Evolutionary conservation across 805 yeast genomes (phyloP).

Genomic region (Barnettozyma siamensis): DNA sequence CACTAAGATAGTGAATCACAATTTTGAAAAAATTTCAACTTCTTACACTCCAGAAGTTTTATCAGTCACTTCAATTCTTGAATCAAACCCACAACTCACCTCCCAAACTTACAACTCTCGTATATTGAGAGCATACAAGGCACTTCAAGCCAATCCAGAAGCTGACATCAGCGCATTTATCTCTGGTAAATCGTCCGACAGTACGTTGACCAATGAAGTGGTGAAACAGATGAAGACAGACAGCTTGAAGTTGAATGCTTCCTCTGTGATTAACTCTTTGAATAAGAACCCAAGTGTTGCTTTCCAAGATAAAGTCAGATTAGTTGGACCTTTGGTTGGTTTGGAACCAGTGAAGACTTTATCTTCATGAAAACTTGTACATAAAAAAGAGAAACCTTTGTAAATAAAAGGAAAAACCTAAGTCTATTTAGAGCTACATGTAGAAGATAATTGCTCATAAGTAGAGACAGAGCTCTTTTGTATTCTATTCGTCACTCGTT

Average conservation of each 20-base stretch:
- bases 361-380: slow-evolving; percentile 2
- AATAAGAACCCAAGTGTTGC: slow-evolving; percentile 21
- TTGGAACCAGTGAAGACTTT: slow-evolving; percentile 23
- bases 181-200: slow-evolving; percentile 13
- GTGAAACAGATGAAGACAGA: slow-evolving; percentile 14
- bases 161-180: slow-evolving; percentile 16
- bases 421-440: no score
- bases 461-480: no score
- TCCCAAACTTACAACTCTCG: slow-evolving; percentile 20
- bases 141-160: slow-evolving; percentile 10
- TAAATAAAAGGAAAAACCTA: no score
- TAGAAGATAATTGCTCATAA: no score
- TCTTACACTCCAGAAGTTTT: slow-evolving; percentile 18
- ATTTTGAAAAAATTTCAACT: slow-evolving; percentile 14
- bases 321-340: slow-evolving; percentile 26
- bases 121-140: slow-evolving; percentile 18
- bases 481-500: slow-evolving; percentile 13
- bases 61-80: slow-evolving; percentile 12
- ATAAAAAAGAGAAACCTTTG: no score
- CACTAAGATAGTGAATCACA: slow-evolving; percentile 12
- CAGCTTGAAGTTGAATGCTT: slow-evolving; percentile 21
- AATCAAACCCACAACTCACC: slow-evolving; percentile 13
- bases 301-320: slow-evolving; percentile 19
- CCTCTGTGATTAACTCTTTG: slow-evolving; percentile 21
- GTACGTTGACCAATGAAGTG: slow-evolving; percentile 2